phyloP scores from a whole-genome alignment of 2,329 filamentous ascomycete species.

The Neoarthrinium moseri region DNA sequence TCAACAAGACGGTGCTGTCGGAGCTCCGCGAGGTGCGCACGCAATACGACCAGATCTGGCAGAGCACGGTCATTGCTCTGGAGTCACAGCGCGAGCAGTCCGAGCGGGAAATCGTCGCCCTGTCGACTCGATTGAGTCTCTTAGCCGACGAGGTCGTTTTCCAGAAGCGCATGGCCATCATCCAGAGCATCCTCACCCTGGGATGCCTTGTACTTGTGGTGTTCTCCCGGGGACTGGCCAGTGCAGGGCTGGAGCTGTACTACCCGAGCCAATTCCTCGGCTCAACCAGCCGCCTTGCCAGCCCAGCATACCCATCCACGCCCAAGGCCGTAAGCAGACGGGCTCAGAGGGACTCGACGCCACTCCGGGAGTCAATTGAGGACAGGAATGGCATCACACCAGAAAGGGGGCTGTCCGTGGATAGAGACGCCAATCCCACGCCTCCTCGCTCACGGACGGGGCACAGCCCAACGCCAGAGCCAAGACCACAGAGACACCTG shows the following conservation, averaged over 20 bases:
- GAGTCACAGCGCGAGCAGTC: constrained; percentile 85
- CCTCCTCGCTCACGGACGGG: background rate
- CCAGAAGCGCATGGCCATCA: constrained; percentile 88
- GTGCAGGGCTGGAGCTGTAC: constrained; percentile 24
- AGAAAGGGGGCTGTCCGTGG: background rate
- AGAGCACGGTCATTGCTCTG: constrained; percentile 88
- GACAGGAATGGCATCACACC: background rate
- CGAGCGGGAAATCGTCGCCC: constrained; percentile 77
- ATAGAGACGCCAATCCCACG: background rate
- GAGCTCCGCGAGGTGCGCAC: constrained; percentile 76
- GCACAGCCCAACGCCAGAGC: constrained; percentile 6
- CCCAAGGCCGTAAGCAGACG: constrained; percentile 13
- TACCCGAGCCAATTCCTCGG: constrained; percentile 27
- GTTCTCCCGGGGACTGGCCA: constrained; percentile 60
- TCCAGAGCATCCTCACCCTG: constrained; percentile 84
- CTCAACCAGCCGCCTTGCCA: constrained; percentile 19
- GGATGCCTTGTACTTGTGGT: constrained; percentile 86
- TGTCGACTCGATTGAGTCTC: constrained; percentile 77
- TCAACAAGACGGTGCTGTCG: constrained; percentile 84
- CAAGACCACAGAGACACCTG: background rate
- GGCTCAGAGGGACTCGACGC: background rate
- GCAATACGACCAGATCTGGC: constrained; percentile 96
- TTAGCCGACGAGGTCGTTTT: constrained; percentile 90
- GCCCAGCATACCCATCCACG: constrained; percentile 25
- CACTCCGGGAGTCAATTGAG: constrained; percentile 7